A percentile compares a stretch with the other conserved stretches of the same genome.
Evolutionary conservation across 2,329 filamentous ascomycete genomes (phyloP).

Genomic region (Emericellopsis atlantica): DNA sequence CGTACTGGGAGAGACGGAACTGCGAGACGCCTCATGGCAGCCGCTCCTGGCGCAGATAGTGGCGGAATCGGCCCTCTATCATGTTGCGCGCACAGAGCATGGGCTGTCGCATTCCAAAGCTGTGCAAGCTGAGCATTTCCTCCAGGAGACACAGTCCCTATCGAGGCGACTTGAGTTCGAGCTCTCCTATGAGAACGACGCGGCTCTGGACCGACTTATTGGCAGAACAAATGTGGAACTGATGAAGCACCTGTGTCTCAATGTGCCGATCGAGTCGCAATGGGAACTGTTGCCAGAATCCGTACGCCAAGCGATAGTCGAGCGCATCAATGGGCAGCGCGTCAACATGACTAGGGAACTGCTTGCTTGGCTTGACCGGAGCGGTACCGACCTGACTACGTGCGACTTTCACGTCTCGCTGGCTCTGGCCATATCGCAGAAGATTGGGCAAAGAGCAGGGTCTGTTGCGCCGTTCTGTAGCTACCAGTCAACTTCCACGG

Average conservation of each 20-base stretch:
- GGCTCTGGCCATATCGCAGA: conserved; percentile 7
- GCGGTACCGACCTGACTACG: conserved; percentile 11
- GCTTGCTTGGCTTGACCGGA: conserved; percentile 9
- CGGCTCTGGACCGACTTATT: conserved; percentile 10
- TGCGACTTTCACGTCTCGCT: conserved; percentile 14
- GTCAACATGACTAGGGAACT: conserved; percentile 10
- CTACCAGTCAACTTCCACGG: not conserved
- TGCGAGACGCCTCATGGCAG: conserved; percentile 11
- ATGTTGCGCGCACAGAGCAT: conserved; percentile 15
- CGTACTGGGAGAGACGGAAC: conserved; percentile 12
- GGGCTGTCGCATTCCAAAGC: conserved; percentile 13
- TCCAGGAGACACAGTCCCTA: conserved; percentile 11
- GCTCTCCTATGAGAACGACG: conserved; percentile 13
- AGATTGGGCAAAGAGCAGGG: conserved; percentile 4
- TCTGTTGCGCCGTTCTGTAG: not conserved
- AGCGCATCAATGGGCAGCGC: conserved; percentile 13
- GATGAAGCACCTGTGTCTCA: conserved; percentile 19
- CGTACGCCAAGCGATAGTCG: conserved; percentile 15
- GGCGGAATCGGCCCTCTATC: conserved; percentile 20
- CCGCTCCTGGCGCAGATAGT: conserved; percentile 9
- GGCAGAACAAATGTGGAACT: conserved; percentile 16
- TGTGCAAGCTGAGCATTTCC: conserved; percentile 18
- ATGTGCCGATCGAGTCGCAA: conserved; percentile 15
- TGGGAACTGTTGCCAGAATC: conserved; percentile 16
- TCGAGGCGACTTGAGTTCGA: conserved; percentile 19